Conservation (phyloP, 2,329 filamentous ascomycete genomes). For the Neofusicoccum umdonicola region DNA sequence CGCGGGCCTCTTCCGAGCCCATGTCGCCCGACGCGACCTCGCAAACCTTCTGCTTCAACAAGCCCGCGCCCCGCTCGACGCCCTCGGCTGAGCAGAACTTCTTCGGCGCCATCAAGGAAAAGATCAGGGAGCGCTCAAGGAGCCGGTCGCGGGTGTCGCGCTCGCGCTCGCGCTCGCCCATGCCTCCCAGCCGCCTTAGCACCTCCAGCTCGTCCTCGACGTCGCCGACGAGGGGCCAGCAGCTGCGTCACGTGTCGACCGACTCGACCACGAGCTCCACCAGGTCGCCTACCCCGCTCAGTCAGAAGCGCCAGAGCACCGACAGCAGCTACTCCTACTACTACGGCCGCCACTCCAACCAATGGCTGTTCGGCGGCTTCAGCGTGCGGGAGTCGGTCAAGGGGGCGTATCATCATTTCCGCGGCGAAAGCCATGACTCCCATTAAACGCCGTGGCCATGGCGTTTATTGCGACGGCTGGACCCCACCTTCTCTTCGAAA, state of each 20-base stretch:
- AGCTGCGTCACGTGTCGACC: constrained; percentile 24
- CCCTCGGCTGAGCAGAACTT: constrained; percentile 34
- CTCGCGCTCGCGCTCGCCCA: constrained; percentile 33
- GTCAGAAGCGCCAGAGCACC: constrained; percentile 27
- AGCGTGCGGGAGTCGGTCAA: constrained; percentile 37
- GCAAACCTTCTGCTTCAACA: constrained; percentile 15
- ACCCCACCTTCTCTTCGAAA: background rate
- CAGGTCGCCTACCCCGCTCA: constrained; percentile 25
- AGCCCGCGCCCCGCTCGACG: constrained; percentile 14
- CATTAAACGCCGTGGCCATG: background rate
- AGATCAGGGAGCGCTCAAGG: constrained; percentile 34
- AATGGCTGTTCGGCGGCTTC: constrained; percentile 39
- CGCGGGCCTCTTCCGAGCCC: background rate
- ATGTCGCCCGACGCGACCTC: constrained; percentile 9
- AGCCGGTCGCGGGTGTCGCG: constrained; percentile 31
- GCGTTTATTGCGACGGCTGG: background rate
- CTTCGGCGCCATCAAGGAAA: constrained; percentile 35
- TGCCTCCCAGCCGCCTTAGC: constrained; percentile 21
- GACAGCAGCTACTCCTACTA: constrained; percentile 28
- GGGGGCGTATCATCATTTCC: constrained; percentile 20
- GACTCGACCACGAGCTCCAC: constrained; percentile 25
- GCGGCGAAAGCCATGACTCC: constrained; percentile 11
- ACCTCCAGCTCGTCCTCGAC: constrained; percentile 20
- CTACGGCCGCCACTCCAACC: constrained; percentile 33
- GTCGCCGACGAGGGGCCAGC: constrained; percentile 21